Evolutionary conservation across 2,329 filamentous ascomycete species (phyloP), one percentile per base, ranked within the genome.

Genomic region (Cordyceps javanica): DNA sequence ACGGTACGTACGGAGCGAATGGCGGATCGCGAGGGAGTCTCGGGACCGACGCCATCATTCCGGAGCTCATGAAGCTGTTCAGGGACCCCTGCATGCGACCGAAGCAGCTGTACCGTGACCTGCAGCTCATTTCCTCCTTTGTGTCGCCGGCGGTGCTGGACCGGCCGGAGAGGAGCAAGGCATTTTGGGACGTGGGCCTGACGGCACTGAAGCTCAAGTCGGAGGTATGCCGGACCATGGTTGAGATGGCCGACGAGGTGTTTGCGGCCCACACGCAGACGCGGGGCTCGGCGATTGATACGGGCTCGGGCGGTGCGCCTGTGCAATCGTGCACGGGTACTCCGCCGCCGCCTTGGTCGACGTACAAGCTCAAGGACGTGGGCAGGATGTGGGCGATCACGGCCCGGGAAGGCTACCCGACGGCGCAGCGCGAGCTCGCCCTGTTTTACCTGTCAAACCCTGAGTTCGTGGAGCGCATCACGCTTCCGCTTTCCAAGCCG

Each of bases 391-490:
- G 90, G 79, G 88, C 90, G 61, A 94, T 97, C 68, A 93, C 92
- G 1, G 94, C 94, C 16, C 94, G 92, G 69, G 94, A 99, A 73
- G 92, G 93, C 39, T 71, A 70, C 46, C 82, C 91, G 0, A 89
- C 90, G 13, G 92, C 93, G 5, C 92, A 97, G 74, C 86, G 94
- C 52, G 94, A 99, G 73, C 81, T 99, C 16, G 94, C 90, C 2
- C 89, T 96, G 61, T 88, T 97, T 66, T 97, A 97, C 70, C 82
- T 99, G 39, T 94, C 91, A 0, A 89, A 96, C 64, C 92, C 94
- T 0, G 91, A 96, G 69, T 82, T 94, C 16, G 85, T 97, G 13
- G 82, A 84, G 63, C 83, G 90, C 25, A 88, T 91, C 9, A 91
- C 91, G 0, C 77, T 95, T 42, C 94, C 94, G 1, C 80, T 97